Percentiles rank a stretch among this genome's conserved stretches.
Conservation (phyloP, 2,329 filamentous ascomycete species). For the Drechslerella dactyloides region DNA sequence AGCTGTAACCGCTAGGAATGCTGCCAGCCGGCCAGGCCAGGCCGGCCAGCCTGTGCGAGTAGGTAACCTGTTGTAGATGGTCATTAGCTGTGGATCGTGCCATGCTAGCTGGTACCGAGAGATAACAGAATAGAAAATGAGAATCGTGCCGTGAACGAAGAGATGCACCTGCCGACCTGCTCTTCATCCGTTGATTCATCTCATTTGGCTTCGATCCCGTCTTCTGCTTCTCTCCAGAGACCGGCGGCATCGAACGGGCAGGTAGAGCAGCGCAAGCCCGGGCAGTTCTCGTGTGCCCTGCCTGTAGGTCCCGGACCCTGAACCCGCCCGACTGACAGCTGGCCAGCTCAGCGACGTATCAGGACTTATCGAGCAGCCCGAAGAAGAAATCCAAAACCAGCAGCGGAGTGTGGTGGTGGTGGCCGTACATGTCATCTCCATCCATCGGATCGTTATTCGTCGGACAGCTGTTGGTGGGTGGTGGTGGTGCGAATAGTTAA, state of each 20-base stretch:
- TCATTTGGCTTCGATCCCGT: neutral
- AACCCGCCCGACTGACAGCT: neutral
- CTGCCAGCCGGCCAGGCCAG: neutral
- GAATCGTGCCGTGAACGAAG: neutral
- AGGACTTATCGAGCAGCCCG: slow-evolving; percentile 16
- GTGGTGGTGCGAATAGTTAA: slow-evolving; percentile 19
- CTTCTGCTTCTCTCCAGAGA: neutral
- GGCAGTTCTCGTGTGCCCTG: slow-evolving; percentile 42
- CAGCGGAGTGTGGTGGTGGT: neutral
- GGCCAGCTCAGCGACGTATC: slow-evolving; percentile 16
- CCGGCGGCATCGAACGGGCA: neutral
- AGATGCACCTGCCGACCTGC: neutral
- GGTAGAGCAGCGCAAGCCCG: slow-evolving; percentile 14
- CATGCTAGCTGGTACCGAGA: neutral
- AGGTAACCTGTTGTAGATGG: neutral
- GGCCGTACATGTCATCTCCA: slow-evolving; percentile 13
- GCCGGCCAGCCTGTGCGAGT: no score
- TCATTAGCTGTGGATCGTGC: neutral
- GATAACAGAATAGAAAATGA: neutral
- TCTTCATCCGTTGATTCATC: neutral
- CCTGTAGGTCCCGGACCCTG: neutral
- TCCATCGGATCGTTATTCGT: neutral
- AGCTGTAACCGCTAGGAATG: slow-evolving; percentile 6
- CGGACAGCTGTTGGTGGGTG: neutral
- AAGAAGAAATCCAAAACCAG: slow-evolving; percentile 32